Evolutionary conservation across 345 rosid genomes (phyloP).

Genomic region (Raphanus raphanistrum): DNA sequence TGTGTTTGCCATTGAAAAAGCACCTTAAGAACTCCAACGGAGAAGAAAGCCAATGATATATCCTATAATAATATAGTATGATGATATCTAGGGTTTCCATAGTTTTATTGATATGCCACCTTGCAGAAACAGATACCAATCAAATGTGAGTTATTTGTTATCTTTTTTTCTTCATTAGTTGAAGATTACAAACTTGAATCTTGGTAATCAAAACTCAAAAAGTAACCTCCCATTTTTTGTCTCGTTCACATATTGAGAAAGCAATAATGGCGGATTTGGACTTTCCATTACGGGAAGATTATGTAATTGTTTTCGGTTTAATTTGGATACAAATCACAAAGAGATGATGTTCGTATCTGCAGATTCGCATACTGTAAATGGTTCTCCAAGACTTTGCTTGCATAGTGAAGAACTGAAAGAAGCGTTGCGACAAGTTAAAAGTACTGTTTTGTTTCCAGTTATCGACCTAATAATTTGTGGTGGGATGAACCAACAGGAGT

Average conservation of each 20-base stretch:
- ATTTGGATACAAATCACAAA: neutral
- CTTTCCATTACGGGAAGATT: slow-evolving; percentile 8
- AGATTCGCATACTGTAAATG: slow-evolving; percentile 15
- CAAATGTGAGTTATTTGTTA: neutral
- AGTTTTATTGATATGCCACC: slow-evolving; percentile 1
- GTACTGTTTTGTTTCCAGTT: neutral
- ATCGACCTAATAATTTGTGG: neutral
- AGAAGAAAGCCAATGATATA: slow-evolving; percentile 4
- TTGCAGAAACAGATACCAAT: neutral
- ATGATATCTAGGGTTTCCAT: slow-evolving; percentile 1
- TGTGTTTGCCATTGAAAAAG: slow-evolving; percentile 7
- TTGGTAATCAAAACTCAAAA: neutral
- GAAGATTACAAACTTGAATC: slow-evolving; percentile 8
- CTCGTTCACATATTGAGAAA: neutral
- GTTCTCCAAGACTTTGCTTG: neutral
- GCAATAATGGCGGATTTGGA: slow-evolving; percentile 19
- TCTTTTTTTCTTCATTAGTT: neutral
- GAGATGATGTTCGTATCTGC: neutral
- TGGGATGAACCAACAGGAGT: slow-evolving; percentile 2
- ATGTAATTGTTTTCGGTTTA: neutral
- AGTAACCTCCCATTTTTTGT: neutral
- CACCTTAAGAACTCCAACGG: neutral
- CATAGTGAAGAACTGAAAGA: neutral
- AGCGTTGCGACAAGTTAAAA: slow-evolving; percentile 9
- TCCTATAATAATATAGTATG: neutral